Base-by-base conservation (phyloP, 805 yeast species). In the Yarrowia hollandica region DNA sequence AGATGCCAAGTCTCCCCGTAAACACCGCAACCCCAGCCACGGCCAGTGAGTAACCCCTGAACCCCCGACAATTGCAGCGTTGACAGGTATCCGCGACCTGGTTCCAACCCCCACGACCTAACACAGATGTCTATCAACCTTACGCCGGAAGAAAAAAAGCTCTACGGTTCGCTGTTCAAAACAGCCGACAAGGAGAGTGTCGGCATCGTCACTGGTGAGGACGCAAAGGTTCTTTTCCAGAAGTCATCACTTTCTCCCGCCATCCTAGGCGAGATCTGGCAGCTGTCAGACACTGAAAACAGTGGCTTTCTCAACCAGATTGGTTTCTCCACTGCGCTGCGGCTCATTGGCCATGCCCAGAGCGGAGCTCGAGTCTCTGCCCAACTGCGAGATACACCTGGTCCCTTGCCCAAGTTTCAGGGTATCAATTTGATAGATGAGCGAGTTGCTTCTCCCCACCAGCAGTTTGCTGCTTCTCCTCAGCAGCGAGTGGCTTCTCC, bases 251-350 rank as follows among this genome's bases (percentile, higher is more conserved):
- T 94, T 48, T 84, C 94, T 5, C 85, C 95, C 3, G 77, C 84
- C 15, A 74, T 81, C 26, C 77, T 94, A 31, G 96, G 97, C 9
- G 94, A 90, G 72, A 85, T 94, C 63, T 94, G 99, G 99, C 91
- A 88, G 71, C 70, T 87, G 31, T 90, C 96, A n/a, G 99, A 94
- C 73, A 80, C 82, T n/a, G 84, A 83, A 61, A 90, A 90, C 74
- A 79, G 83, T 63, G 99, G 99, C 0, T 87, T 85, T 67, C 77
- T 94, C 63, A 86, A 85, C 65, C 88, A 85, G 68, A 77, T 80
- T 60, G 92, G 91, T 22, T 94, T 94, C 72, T 82, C 87, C 62
- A 80, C 83, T 57, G 96, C 97, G 18, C 79, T 94, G 82, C 82
- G 99, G 70, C 76, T 90, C 64, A 88, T 94, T 67, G 96, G 95